Percentiles rank a stretch among this genome's conserved stretches.
Conservation (phyloP, 257 asterid genomes). For the Penstemon barbatus region DNA sequence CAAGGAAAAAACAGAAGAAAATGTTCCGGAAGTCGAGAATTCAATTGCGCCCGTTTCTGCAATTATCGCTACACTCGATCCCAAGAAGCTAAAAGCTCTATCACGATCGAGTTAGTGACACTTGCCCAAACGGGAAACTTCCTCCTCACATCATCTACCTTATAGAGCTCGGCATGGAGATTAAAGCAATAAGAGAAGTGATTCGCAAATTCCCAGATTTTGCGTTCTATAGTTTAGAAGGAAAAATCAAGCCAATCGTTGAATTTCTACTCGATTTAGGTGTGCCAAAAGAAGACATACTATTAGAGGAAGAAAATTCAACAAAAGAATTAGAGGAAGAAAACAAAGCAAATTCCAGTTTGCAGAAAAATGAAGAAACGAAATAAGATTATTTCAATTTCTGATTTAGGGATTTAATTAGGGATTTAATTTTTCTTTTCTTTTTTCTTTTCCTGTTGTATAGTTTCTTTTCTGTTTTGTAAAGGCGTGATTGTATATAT, state of each 20-base stretch:
- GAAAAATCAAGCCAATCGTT: constrained; percentile 85
- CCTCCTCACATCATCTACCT: constrained; percentile 80
- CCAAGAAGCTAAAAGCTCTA: constrained; percentile 70
- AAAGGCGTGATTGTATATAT: too few species aligned
- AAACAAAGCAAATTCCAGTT: too few species aligned
- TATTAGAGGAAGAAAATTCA: too few species aligned
- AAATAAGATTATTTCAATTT: too few species aligned
- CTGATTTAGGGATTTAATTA: too few species aligned
- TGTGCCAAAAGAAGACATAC: constrained; percentile 63
- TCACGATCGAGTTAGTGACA: constrained; percentile 70
- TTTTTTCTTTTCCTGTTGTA: too few species aligned
- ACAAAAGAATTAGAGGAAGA: too few species aligned
- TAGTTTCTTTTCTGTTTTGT: too few species aligned
- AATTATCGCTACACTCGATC: constrained; percentile 38
- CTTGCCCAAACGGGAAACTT: constrained; percentile 62
- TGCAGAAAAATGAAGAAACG: too few species aligned
- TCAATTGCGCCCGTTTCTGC: constrained; percentile 44
- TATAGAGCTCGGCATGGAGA: constrained; percentile 85
- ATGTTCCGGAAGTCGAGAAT: constrained; percentile 33
- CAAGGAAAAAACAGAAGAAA: constrained; percentile 50
- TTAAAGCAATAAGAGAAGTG: constrained; percentile 62
- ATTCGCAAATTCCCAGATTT: constrained; percentile 89
- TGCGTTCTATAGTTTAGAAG: constrained; percentile 86
- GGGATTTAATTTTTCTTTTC: too few species aligned
- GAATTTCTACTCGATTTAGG: constrained; percentile 89